phyloP scores from a whole-genome alignment of 495 filamentous ascomycete genomes.

The Aspergillus indologenus region DNA sequence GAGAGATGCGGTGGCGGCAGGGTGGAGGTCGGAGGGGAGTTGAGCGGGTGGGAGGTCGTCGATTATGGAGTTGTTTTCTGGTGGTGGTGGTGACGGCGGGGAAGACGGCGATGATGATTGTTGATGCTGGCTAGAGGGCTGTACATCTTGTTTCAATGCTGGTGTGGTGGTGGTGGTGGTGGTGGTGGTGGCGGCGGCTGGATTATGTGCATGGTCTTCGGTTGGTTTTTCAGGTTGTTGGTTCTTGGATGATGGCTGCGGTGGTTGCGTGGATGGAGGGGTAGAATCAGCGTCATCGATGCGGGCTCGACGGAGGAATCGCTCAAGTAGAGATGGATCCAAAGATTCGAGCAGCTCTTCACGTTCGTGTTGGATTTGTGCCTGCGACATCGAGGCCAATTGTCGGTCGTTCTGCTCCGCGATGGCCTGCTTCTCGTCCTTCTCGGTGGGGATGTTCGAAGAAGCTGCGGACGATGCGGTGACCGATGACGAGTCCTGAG shows the following conservation, averaged over 20 bases:
- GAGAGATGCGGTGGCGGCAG: conserved; percentile 38
- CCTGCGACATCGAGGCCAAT: conserved; percentile 73
- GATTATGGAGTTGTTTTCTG: conserved; percentile 7
- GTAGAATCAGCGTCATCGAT: conserved; percentile 57
- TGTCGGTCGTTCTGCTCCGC: conserved; percentile 75
- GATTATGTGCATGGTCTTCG: not conserved
- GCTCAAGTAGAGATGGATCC: conserved; percentile 68
- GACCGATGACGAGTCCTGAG: conserved; percentile 15
- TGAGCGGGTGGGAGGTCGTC: conserved; percentile 37
- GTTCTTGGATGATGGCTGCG: not conserved
- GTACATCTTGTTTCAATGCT: not conserved
- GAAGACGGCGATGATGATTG: conserved; percentile 12
- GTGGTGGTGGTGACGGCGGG: conserved; percentile 3
- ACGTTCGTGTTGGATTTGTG: conserved; percentile 74
- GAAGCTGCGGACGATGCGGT: not conserved
- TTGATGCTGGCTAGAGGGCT: conserved; percentile 7
- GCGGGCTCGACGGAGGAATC: conserved; percentile 72
- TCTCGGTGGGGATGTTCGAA: conserved; percentile 5
- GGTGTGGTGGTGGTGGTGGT: too few species aligned
- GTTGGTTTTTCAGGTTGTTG: not conserved
- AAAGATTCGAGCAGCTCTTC: conserved; percentile 69
- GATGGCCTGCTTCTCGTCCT: conserved; percentile 62
- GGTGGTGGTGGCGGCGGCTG: too few species aligned
- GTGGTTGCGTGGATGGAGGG: not conserved
- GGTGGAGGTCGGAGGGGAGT: conserved; percentile 38